phyloP scores from a whole-genome alignment of 2,329 filamentous ascomycete species.

The Claviceps digitariae region DNA sequence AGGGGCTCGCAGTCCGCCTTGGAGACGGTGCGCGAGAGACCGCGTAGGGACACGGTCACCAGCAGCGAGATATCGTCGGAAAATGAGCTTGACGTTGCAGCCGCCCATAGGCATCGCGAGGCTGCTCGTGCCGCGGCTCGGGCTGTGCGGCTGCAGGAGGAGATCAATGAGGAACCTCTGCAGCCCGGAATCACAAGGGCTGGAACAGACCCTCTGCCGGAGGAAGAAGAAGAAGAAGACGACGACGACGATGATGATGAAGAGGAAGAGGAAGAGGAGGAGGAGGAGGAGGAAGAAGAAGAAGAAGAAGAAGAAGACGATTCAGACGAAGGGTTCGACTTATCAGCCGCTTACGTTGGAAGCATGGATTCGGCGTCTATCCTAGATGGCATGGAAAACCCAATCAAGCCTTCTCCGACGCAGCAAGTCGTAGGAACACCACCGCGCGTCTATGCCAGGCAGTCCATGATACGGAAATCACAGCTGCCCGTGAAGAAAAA shows the following conservation, averaged over 20 bases:
- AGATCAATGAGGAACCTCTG: constrained; percentile 24
- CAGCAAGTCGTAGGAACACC: constrained; percentile 50
- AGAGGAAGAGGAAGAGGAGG: no score
- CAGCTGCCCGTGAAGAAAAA: constrained; percentile 42
- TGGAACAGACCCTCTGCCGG: constrained; percentile 38
- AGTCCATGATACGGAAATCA: constrained; percentile 51
- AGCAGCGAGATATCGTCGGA: constrained; percentile 76
- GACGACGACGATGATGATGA: background rate
- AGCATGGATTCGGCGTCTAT: constrained; percentile 61
- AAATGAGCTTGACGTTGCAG: constrained; percentile 58
- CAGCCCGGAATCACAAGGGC: constrained; percentile 26
- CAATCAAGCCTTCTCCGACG: constrained; percentile 39
- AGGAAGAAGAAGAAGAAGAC: constrained; percentile 29
- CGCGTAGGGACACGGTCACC: constrained; percentile 62
- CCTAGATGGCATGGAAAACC: constrained; percentile 49
- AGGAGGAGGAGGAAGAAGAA: constrained; percentile 10
- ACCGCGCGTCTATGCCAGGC: constrained; percentile 44
- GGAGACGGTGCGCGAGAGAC: constrained; percentile 55
- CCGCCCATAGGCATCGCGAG: constrained; percentile 50
- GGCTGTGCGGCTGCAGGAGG: constrained; percentile 23
- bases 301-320: constrained; percentile 50
- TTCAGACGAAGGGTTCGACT: constrained; percentile 47
- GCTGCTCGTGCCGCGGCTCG: constrained; percentile 42
- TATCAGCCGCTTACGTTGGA: constrained; percentile 51
- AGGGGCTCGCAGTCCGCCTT: constrained; percentile 60